Conservation (phyloP, 192 early-diverging fungal species). For the Coemansia sp. region DNA sequence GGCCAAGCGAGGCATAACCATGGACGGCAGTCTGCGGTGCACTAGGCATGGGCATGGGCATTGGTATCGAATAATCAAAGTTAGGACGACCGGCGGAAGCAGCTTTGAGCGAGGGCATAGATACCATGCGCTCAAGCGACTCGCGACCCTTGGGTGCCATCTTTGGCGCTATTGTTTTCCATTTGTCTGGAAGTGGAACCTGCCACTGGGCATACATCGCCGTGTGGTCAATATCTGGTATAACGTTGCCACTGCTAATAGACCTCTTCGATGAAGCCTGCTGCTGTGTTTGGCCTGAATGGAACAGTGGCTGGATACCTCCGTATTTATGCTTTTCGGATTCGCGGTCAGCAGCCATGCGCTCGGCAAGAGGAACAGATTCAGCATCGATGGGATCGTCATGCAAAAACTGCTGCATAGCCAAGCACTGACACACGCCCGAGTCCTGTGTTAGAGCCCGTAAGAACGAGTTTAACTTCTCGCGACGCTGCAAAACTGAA, state of each 20-base stretch:
- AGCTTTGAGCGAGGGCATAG: constrained; percentile 43
- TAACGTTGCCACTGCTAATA: constrained; percentile 31
- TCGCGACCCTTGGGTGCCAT: constrained; percentile 23
- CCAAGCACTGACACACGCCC: constrained; percentile 19
- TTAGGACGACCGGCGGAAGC: constrained; percentile 18
- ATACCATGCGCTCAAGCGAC: constrained; percentile 52
- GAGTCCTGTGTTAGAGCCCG: constrained; percentile 30
- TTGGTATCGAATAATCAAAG: constrained; percentile 37
- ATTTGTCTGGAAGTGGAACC: constrained; percentile 17
- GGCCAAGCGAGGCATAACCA: constrained; percentile 19
- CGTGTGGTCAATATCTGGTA: constrained; percentile 12
- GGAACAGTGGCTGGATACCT: constrained; percentile 19
- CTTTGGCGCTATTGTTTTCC: constrained; percentile 7
- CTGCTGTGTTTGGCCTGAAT: constrained; percentile 8
- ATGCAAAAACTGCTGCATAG: constrained; percentile 46
- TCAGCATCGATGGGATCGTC: constrained; percentile 40
- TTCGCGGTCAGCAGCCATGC: constrained; percentile 18
- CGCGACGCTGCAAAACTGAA: constrained; percentile 46
- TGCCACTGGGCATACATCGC: constrained; percentile 26
- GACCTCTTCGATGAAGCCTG: constrained; percentile 31
- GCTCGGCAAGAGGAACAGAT: constrained; percentile 31
- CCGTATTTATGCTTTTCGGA: constrained; percentile 12
- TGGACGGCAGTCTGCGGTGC: constrained; percentile 11
- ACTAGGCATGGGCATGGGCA: constrained; percentile 22
- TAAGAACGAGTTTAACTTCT: constrained; percentile 43